phyloP scores from a whole-genome alignment of 345 rosid species.

The Camelina laxa region DNA sequence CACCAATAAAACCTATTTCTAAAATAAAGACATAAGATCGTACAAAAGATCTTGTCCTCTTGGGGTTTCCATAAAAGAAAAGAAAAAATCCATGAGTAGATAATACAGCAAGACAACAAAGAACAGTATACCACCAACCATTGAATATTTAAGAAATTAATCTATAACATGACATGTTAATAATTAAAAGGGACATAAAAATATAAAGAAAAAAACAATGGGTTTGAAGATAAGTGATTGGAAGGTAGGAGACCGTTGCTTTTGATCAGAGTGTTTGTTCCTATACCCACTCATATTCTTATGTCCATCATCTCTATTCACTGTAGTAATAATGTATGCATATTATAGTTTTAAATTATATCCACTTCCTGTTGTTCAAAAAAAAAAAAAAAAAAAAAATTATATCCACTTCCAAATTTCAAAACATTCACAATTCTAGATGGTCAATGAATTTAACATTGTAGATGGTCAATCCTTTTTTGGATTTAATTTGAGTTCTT shows the following conservation, averaged over 20 bases:
- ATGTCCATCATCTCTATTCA: slow-evolving; percentile 27
- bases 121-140: slow-evolving; percentile 34
- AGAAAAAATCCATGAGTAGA: slow-evolving; percentile 9
- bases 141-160: slow-evolving; percentile 19
- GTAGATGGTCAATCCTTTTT: no score
- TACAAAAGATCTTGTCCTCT: slow-evolving; percentile 26
- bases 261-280: slow-evolving; percentile 31
- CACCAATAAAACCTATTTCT: accelerated
- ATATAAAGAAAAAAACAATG: slow-evolving; percentile 31
- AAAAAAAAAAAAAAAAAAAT: no score
- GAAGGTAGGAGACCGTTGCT: slow-evolving; percentile 44
- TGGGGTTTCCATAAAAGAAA: neutral
- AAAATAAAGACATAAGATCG: neutral
- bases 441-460: no score
- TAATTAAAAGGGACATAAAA: slow-evolving; percentile 21
- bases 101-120: slow-evolving; percentile 32
- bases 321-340: neutral
- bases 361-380: no score
- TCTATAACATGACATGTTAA: slow-evolving; percentile 36
- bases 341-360: neutral
- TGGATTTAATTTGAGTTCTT: no score
- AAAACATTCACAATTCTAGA: neutral
- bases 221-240: slow-evolving; percentile 45
- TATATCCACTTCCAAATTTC: neutral
- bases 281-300: slow-evolving; percentile 32